These are phyloP conservation scores for Neurospora tetrasperma DNA, from an alignment of 495 filamentous ascomycete genomes.

Conservation along the genomic window DNA sequence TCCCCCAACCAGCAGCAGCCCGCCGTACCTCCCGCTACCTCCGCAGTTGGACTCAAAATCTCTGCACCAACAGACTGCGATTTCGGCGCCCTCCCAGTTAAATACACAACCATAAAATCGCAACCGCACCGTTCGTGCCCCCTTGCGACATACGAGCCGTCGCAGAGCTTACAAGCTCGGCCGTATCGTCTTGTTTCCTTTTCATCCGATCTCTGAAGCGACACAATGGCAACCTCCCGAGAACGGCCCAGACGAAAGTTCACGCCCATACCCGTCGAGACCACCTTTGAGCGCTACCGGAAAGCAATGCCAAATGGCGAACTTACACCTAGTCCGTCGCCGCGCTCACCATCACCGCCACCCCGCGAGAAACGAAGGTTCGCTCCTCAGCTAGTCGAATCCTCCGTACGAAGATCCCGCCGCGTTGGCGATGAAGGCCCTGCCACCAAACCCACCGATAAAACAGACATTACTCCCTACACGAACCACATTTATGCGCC, in stretches of 20 bases:
- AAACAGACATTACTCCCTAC: constrained; percentile 48
- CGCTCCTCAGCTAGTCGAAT: constrained; percentile 57
- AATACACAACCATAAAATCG: background rate
- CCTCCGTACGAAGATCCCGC: constrained; percentile 45
- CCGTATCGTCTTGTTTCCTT: background rate
- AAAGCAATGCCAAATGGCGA: constrained; percentile 32
- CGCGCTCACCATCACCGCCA: constrained; percentile 27
- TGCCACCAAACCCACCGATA: constrained; percentile 41
- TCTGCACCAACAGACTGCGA: background rate
- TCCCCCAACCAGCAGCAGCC: background rate
- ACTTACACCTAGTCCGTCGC: constrained; percentile 42
- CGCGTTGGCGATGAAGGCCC: constrained; percentile 41
- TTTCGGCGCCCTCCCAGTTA: background rate
- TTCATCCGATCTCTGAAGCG: background rate
- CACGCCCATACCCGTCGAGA: constrained; percentile 50
- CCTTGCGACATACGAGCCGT: background rate
- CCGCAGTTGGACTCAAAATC: background rate
- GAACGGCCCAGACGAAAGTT: constrained; percentile 38
- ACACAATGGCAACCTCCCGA: constrained; percentile 17
- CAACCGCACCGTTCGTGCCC: background rate
- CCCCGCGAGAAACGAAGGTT: constrained; percentile 38
- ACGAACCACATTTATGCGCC: constrained; percentile 47
- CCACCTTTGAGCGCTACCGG: constrained; percentile 43
- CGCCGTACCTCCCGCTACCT: background rate
- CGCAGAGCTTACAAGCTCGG: background rate